Evolutionary conservation across 108 stramenopile species (phyloP), one percentile per base, ranked within the genome.

Genomic region (Skeletonema marinoi): DNA sequence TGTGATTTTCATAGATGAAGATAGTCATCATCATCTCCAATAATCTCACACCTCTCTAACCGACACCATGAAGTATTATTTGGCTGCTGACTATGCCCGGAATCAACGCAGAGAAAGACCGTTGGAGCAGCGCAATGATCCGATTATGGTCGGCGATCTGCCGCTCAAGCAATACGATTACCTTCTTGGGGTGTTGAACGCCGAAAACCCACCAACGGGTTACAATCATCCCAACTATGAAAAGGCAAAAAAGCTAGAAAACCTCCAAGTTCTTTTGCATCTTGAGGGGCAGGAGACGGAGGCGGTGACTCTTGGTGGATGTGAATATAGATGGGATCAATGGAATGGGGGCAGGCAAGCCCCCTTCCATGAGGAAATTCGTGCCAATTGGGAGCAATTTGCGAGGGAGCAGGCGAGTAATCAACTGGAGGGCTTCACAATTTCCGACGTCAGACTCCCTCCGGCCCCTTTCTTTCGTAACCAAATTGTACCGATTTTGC

Each of bases 401-500:
- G 19, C 50, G 6, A 14, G 17, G 19, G 50, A 19, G 19, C 13
- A 14, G 7, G 50, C 6, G 19, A 51, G 1, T 51, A 14, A 51
- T 51, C 50, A 21, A 19, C 19, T 51, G 50, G 50, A 51, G 21
- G 17, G 0, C 41, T 69, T 69, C 12, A 3, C 3, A 69, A 4
- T 69, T 3, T 30, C 33, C 6, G 25, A 69, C 31, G 16, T 69
- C 0, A 14, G 4, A 3, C 16, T 69, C 39, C 68, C 68, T n/a
- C 68, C 68, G 33, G 36, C 68, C 6, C 68, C 68, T 10, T 69
- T 69, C 42, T 46, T 69, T 25, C 25, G n/a, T 11, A 14, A 69
- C 13, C 21, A 54, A 3, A 41, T 69, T 21, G 16, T 69, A 46
- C 68, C 68, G 25, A 56, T 32, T 8, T 33, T 44, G 2, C 42